Percentiles rank a stretch among this genome's conserved stretches.
These are phyloP conservation scores for Tricholoma sp. DNA, from an alignment of 768 basidiomycete genomes.

Conservation along the genomic window DNA sequence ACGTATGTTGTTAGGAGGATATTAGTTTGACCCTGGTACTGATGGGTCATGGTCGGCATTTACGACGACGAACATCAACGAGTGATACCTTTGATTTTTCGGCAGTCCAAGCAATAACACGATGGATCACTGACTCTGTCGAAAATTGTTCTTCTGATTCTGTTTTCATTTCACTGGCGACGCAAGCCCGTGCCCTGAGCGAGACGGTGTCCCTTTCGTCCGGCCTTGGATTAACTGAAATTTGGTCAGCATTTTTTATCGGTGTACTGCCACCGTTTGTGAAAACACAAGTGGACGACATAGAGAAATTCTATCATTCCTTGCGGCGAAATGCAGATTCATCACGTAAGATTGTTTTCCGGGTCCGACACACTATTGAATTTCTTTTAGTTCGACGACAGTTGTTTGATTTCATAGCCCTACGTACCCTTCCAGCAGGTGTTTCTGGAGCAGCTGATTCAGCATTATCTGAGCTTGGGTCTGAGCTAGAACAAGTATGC, in stretches of 20 bases:
- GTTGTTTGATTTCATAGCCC: slow-evolving; percentile 34
- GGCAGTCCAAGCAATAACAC: slow-evolving; percentile 51
- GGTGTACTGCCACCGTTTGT: slow-evolving; percentile 15
- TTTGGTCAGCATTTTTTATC: slow-evolving; percentile 57
- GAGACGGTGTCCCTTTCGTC: slow-evolving; percentile 51
- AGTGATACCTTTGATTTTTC: slow-evolving; percentile 58
- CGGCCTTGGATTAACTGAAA: slow-evolving; percentile 67
- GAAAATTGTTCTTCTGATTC: slow-evolving; percentile 26
- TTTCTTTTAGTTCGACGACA: slow-evolving; percentile 29
- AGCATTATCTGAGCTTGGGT: slow-evolving; percentile 9
- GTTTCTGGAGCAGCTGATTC: slow-evolving; percentile 14
- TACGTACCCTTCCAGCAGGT: slow-evolving; percentile 25
- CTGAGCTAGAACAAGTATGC: slow-evolving; percentile 21
- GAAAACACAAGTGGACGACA: slow-evolving; percentile 7
- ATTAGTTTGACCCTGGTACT: slow-evolving; percentile 30
- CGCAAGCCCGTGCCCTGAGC: slow-evolving; percentile 35
- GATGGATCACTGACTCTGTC: slow-evolving; percentile 45
- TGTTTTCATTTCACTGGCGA: slow-evolving; percentile 26
- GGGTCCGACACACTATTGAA: background rate
- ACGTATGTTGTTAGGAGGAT: slow-evolving; percentile 19
- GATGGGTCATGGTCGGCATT: slow-evolving; percentile 32
- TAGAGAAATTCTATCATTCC: slow-evolving; percentile 20
- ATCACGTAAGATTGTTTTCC: slow-evolving; percentile 8
- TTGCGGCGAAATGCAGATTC: slow-evolving; percentile 13
- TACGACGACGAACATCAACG: slow-evolving; percentile 38